Evolutionary conservation across 1,139 yeast species (phyloP), one percentile per base, ranked within the genome.

Genomic region (Taphrina flavorubra): DNA sequence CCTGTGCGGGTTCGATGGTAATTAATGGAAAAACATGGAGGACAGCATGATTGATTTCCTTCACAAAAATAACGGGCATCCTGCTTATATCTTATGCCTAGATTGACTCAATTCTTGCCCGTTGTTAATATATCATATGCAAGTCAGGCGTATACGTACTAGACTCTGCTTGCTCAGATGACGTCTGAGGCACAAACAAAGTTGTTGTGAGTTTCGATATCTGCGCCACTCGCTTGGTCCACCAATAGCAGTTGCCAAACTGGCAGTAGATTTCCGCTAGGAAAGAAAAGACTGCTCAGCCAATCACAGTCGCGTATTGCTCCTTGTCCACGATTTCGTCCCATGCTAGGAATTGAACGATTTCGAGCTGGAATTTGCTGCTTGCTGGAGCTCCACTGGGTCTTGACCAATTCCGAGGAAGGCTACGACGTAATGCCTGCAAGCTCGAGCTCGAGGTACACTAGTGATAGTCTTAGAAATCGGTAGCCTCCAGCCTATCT

Each of bases 101-200:
- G 31, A 25, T 2, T 25, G 31, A 25, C 4, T 25, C 31, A 4
- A 25, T 25, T 25, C 2, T 25, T 4, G 31, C 4, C 31, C 31
- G 31, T 25, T 4, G 31, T 25, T 25, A 2, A 25, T 25, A 25
- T 25, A 25, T n/a, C 31, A 25, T 25, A 2, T 25, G n/a, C n/a
- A n/a, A n/a, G n/a, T 25, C 4, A 25, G 31, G 31, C 4, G 2
- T 25, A 25, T 2, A 25, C 31, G 31, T 25, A 25, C 31, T 2
- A 4, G 31, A 25, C 31, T 4, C 31, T 25, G 31, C 31, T 25
- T 25, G 31, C 31, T 25, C 31, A 25, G 31, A 44, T 44, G 47
- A 44, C 47, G 47, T 44, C 47, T 14, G 18, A 44, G 47, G 47
- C 47, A 44, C 16, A 7, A 39, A 39, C 42, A 39, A 39, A 39